phyloP scores from a whole-genome alignment of 176 grass and related monocot species.

The Bromus sterilis region DNA sequence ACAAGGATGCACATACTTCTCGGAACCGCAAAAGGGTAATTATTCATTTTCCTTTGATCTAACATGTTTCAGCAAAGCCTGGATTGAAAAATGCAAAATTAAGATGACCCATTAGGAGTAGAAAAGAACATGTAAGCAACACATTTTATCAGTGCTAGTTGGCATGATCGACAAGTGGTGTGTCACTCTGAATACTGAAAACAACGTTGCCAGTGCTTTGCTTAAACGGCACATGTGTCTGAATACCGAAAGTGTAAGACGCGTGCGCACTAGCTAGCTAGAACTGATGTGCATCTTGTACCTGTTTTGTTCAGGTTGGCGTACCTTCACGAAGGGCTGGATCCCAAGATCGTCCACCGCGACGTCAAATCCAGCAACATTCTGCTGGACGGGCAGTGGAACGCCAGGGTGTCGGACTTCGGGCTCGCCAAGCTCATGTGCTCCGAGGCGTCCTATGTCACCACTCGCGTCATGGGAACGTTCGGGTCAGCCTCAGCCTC shows the following conservation, averaged over 20 bases:
- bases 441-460: conserved; percentile 63
- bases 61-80: not conserved
- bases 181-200: conserved; percentile 1
- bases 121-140: not conserved
- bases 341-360: conserved; percentile 87
- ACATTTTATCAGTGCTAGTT: not conserved
- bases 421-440: conserved; percentile 82
- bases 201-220: not conserved
- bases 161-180: not conserved
- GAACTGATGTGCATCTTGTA: not conserved
- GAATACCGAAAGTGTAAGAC: not conserved
- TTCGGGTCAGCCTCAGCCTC: conserved; percentile 58
- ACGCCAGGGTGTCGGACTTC: conserved; percentile 85
- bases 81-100: not conserved
- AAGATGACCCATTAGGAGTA: not conserved
- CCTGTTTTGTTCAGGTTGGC: conserved; percentile 50
- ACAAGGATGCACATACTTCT: conserved; percentile 93
- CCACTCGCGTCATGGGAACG: conserved; percentile 88
- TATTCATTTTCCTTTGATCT: not conserved
- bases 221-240: not conserved
- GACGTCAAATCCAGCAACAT: conserved; percentile 98
- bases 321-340: conserved; percentile 92
- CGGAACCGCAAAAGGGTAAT: conserved; percentile 90
- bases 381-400: conserved; percentile 79
- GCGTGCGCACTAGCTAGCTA: not conserved